phyloP scores from a whole-genome alignment of 345 rosid genomes.

The Camelina sativa region DNA sequence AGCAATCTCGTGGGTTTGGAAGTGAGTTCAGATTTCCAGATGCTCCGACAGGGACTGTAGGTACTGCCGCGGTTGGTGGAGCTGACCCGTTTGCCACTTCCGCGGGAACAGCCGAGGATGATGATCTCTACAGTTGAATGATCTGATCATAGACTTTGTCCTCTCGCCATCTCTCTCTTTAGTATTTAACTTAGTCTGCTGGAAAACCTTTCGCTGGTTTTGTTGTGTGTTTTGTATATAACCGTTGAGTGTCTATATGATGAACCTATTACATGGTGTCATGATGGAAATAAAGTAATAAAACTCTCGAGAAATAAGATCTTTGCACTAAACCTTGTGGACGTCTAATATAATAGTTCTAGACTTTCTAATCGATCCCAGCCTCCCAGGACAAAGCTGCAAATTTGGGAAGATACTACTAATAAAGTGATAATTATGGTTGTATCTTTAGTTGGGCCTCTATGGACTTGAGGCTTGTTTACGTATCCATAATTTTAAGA shows the following conservation, averaged over 20 bases:
- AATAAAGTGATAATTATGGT: neutral
- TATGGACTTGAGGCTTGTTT: slow-evolving; percentile 1
- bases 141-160: neutral
- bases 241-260: neutral
- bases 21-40: slow-evolving; percentile 44
- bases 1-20: slow-evolving; percentile 43
- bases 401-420: neutral
- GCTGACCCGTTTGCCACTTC: slow-evolving; percentile 41
- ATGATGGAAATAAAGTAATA: neutral
- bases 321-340: neutral
- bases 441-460: neutral
- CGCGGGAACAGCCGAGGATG: slow-evolving; percentile 38
- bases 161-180: slow-evolving; percentile 2
- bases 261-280: neutral
- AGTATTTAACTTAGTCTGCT: neutral
- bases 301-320: neutral
- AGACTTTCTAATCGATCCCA: neutral
- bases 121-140: slow-evolving; percentile 43
- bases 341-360: neutral
- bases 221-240: slow-evolving; percentile 28
- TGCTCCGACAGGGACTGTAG: slow-evolving; percentile 48
- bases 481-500: neutral
- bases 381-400: neutral
- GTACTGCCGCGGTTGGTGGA: slow-evolving; percentile 25
- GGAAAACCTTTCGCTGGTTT: neutral